These are phyloP conservation scores for Asparagopsis taxiformis DNA, from an alignment of 31 red algal genomes.

Conservation along the genomic window DNA sequence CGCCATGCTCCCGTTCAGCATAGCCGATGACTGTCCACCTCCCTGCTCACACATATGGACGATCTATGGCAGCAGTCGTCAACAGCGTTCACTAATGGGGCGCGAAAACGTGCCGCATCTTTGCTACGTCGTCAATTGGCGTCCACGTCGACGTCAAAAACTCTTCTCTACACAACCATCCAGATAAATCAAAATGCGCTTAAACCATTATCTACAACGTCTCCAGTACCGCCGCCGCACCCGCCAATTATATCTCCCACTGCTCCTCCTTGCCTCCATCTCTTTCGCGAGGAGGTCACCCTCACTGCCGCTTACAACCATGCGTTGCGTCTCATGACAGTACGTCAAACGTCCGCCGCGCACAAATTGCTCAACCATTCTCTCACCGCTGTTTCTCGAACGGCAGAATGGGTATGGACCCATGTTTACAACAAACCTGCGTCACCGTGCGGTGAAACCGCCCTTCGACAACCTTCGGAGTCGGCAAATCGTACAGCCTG, in stretches of 20 bases:
- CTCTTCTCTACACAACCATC: too few relatives aligned
- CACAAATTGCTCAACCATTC: not conserved
- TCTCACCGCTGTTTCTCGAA: not conserved
- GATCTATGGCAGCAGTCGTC: too few relatives aligned
- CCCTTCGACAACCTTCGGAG: not conserved
- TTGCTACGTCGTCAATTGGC: too few relatives aligned
- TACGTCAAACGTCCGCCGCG: not conserved
- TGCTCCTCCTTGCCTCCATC: not conserved
- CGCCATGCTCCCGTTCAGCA: too few relatives aligned
- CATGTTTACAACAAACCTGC: not conserved
- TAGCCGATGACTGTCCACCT: too few relatives aligned
- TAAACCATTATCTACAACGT: too few relatives aligned
- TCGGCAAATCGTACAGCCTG: not conserved
- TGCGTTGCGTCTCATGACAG: not conserved
- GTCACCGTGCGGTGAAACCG: not conserved
- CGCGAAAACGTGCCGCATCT: too few relatives aligned
- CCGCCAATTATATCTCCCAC: not conserved
- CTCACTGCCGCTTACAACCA: conserved; percentile 5
- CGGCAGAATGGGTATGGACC: too few relatives aligned
- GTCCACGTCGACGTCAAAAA: too few relatives aligned
- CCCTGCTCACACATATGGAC: too few relatives aligned
- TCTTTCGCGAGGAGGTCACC: not conserved
- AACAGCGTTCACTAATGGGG: too few relatives aligned
- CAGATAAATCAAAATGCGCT: too few relatives aligned
- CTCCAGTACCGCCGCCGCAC: not conserved